These are phyloP conservation scores for Ophioceras dolichostomum DNA, from an alignment of 2,329 filamentous ascomycete species.

Conservation along the genomic window DNA sequence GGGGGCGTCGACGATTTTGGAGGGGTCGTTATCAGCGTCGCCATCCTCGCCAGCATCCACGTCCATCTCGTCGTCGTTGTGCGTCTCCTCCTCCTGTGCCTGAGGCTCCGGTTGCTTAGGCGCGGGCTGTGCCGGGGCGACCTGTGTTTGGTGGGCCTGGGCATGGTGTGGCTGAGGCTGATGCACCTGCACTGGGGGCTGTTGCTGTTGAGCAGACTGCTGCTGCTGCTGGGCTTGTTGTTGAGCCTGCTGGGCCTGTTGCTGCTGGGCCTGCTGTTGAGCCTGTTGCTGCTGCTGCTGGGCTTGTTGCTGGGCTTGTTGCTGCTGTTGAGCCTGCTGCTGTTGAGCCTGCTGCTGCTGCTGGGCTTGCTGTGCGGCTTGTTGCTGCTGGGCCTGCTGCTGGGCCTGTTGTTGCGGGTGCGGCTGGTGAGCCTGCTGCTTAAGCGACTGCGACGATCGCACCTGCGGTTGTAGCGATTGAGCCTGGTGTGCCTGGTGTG, in stretches of 20 bases:
- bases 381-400: slow-evolving; percentile 12
- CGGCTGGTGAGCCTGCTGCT: slow-evolving; percentile 7
- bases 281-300: slow-evolving; percentile 21
- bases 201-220: slow-evolving; percentile 12
- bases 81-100: slow-evolving; percentile 16
- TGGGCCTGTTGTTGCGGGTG: slow-evolving; percentile 6
- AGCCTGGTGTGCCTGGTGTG: slow-evolving; percentile 7
- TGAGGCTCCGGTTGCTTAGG: slow-evolving; percentile 12
- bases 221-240: slow-evolving; percentile 13
- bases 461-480: slow-evolving; percentile 4
- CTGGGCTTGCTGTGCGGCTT: slow-evolving; percentile 8
- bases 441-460: too few species aligned
- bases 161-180: slow-evolving; percentile 15
- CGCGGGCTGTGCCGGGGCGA: slow-evolving; percentile 2
- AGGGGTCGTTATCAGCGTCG: slow-evolving; percentile 26
- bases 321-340: not conserved
- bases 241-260: slow-evolving; percentile 17
- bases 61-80: slow-evolving; percentile 38
- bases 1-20: slow-evolving; percentile 34
- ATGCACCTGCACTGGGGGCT: slow-evolving; percentile 12
- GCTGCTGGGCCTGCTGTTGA: slow-evolving; percentile 18
- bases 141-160: slow-evolving; percentile 6
- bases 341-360: slow-evolving; percentile 12
- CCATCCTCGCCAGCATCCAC: slow-evolving; percentile 27
- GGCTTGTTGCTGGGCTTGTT: slow-evolving; percentile 17